Percentiles rank a stretch among this genome's conserved stretches.
phyloP scores from a whole-genome alignment of 2,329 filamentous ascomycete genomes.

The Fusarium brachygibbosum region DNA sequence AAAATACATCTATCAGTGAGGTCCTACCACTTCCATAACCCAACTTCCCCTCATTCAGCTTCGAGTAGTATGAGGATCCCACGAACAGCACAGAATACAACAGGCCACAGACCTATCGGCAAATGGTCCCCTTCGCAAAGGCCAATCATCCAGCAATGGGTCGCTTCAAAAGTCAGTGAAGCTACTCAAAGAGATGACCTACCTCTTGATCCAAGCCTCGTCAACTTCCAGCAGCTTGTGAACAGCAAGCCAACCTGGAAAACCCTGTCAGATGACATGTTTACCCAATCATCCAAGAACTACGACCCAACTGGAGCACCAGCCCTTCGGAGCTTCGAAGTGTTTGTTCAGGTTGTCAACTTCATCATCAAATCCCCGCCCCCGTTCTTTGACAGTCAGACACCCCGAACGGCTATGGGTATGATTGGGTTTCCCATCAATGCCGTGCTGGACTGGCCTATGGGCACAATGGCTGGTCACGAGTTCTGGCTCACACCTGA shows the following conservation, averaged over 20 bases:
- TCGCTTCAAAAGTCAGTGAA: not conserved
- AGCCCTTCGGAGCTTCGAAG: not conserved
- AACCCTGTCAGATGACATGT: not conserved
- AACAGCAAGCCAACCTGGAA: not conserved
- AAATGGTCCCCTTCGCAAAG: not conserved
- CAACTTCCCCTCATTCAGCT: not conserved
- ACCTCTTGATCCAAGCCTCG: not conserved
- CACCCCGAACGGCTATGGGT: not conserved
- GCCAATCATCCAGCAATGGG: not conserved
- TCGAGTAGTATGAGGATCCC: not conserved
- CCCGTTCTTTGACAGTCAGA: not conserved
- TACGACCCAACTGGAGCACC: constrained; percentile 8
- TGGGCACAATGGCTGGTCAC: constrained; percentile 24
- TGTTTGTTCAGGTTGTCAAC: not conserved
- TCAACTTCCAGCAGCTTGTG: not conserved
- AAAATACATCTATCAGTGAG: not conserved
- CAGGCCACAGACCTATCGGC: constrained; percentile 5
- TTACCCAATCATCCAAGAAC: constrained; percentile 16
- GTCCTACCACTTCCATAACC: not conserved
- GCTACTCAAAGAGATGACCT: not conserved
- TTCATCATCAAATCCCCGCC: not conserved
- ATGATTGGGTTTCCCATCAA: constrained; percentile 27
- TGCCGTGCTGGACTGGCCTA: constrained; percentile 23
- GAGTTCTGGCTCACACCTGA: constrained; percentile 21
- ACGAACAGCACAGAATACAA: not conserved